Evolutionary conservation across 768 basidiomycete genomes (phyloP), one percentile per base, ranked within the genome.

Genomic region (Harrya chromipes): DNA sequence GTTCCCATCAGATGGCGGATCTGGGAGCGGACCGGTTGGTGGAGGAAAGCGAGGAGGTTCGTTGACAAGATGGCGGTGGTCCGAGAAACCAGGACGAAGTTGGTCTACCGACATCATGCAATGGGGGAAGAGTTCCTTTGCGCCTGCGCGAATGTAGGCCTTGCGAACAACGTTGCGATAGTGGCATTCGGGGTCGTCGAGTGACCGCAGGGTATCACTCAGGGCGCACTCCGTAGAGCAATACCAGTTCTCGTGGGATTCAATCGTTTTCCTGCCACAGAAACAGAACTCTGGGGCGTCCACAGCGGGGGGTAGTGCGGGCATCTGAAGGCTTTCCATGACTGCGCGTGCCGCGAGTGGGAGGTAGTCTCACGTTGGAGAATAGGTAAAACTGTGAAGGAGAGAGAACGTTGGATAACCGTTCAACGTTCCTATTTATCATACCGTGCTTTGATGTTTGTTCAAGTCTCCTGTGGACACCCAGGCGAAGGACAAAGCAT

Each of bases 141-240:
- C 35, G 4, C 47, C 47, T 0, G 54, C 55, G 21, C 8, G 50
- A 24, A 37, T 13, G 26, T 55, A 49, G 26, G 61, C 67, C 1
- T n/a, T 36, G 10, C 49, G 59, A 14, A 62, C 47, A 23, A 52
- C 50, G 0, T 53, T 43, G 31, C 66, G 67, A 42, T 67, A 67
- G 24, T 67, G 67, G 35, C 53, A 58, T 17, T 61, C 35, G 5
- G 52, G 43, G 13, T 46, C 47, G 2, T 41, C 56, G 20, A 69
- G 61, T 4, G 65, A 58, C 21, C 58, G 56, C 16, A 68, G 54
- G 21, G 68, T 43, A 21, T 69, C 67, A 14, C 16, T 33, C 19
- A 59, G 65, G 9, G 66, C 68, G 11, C 68, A 69, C 0, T 47
- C 2, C 3, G 49, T 50, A 17, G 67, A 67, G 34, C 66, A 67